Percentiles rank a stretch among this genome's conserved stretches.
Conservation (phyloP, 148 eudicot genomes). For the Camellia lanceoleosa region DNA sequence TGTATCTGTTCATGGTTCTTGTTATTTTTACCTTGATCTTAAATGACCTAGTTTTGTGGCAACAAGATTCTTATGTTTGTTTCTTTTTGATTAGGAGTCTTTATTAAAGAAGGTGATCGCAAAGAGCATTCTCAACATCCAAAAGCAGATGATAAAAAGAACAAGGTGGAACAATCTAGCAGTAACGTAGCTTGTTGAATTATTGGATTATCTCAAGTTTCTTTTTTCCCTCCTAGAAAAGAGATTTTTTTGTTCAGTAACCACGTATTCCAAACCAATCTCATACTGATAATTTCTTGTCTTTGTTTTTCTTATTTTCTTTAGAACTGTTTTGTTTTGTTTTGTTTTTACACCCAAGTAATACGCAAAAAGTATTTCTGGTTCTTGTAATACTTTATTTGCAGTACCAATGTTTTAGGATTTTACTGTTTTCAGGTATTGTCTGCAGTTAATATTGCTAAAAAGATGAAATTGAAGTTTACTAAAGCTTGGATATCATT, state of each 20-base stretch:
- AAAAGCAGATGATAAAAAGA: slow-evolving; percentile 30
- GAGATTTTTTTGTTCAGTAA: not conserved
- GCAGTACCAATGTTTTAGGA: not conserved
- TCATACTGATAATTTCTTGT: not conserved
- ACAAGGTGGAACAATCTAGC: slow-evolving; percentile 27
- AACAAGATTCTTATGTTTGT: not conserved
- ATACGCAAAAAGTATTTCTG: not conserved
- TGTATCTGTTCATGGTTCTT: not conserved
- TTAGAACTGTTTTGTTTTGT: not conserved
- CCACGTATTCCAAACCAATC: not conserved
- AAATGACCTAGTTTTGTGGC: not conserved
- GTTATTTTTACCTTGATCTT: not conserved
- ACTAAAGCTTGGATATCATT: slow-evolving; percentile 88
- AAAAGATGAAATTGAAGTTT: slow-evolving; percentile 75
- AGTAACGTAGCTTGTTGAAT: slow-evolving; percentile 32
- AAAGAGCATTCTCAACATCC: slow-evolving; percentile 26
- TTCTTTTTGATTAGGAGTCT: slow-evolving; percentile 44
- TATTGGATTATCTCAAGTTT: not conserved
- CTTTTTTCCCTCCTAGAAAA: not conserved
- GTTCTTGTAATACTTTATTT: not conserved
- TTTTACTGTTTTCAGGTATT: slow-evolving; percentile 40
- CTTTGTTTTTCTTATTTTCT: not conserved
- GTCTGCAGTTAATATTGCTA: slow-evolving; percentile 37
- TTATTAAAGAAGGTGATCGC: slow-evolving; percentile 37
- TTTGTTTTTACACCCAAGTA: not conserved